These are phyloP conservation scores for Podaxis sp. DNA, from an alignment of 768 basidiomycete genomes.

Conservation along the genomic window DNA sequence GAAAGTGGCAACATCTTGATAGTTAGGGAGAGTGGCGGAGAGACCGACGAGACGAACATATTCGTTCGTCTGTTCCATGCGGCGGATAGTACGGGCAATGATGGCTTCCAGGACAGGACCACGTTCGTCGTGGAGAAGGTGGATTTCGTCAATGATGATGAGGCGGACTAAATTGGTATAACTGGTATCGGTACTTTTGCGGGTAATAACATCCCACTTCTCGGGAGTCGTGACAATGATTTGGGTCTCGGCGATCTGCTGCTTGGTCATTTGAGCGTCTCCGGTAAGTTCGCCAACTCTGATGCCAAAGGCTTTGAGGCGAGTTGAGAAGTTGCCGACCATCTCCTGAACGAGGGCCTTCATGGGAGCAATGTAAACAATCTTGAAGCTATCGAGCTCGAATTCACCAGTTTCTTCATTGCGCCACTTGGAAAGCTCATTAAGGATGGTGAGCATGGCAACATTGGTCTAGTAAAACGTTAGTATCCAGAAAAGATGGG, in stretches of 20 bases:
- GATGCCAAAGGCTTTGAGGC: slow-evolving; percentile 69
- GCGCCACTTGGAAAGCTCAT: slow-evolving; percentile 87
- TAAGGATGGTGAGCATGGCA: slow-evolving; percentile 91
- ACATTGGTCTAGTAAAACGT: slow-evolving; percentile 80
- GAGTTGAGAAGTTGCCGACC: slow-evolving; percentile 89
- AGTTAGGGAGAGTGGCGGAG: slow-evolving; percentile 97
- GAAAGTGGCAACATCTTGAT: slow-evolving; percentile 96
- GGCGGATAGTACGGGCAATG: slow-evolving; percentile 83
- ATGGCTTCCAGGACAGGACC: slow-evolving; percentile 95
- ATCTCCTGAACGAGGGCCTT: slow-evolving; percentile 99
- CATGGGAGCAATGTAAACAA: slow-evolving; percentile 98
- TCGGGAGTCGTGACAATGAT: slow-evolving; percentile 99
- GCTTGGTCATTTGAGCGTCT: slow-evolving; percentile 97
- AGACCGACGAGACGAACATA: slow-evolving; percentile 93
- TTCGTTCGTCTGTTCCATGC: slow-evolving; percentile 93
- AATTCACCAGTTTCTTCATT: slow-evolving; percentile 77
- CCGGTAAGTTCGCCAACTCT: slow-evolving; percentile 95
- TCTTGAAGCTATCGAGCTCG: slow-evolving; percentile 90
- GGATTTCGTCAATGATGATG: slow-evolving; percentile 98
- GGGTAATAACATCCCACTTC: slow-evolving; percentile 99
- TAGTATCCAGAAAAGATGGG: slow-evolving; percentile 10
- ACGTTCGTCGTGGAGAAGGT: slow-evolving; percentile 95
- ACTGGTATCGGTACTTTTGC: slow-evolving; percentile 94
- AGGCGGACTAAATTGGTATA: slow-evolving; percentile 97
- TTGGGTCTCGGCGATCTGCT: slow-evolving; percentile 94